Evolutionary conservation across 139 green algal genomes (phyloP), one percentile per base, ranked within the genome.

Genomic region (Tetraselmis chui): DNA sequence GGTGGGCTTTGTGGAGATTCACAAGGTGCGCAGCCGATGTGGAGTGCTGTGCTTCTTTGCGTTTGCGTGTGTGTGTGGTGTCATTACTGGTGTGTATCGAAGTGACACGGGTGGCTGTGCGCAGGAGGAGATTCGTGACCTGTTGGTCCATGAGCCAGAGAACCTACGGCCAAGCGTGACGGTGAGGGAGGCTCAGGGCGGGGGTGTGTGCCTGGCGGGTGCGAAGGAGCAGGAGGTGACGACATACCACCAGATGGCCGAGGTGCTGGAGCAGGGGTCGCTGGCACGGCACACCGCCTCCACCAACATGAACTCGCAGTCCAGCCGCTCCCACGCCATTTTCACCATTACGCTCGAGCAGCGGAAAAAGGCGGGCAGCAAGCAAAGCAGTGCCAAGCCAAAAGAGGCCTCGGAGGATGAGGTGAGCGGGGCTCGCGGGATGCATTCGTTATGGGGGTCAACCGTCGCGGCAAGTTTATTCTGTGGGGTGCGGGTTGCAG

Each of bases 261-360:
- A 84, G 1, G 86, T 94, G 27, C 86, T 99, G 28, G 89, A 96
- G 86, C 80, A 89, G 67, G 95, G 96, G 75, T 91, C 91, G 2
- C 85, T 96, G 18, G 89, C 87, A 81, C 85, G 96, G 1, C 90
- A 94, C 0, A 98, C 94, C 1, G 95, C 90, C 0, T 90, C 88
- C 23, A 98, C 95, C 1, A 88, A 88, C 80, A 98, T 99, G 96
- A 99, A 99, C 87, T 89, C 89, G 80, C 88, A 87, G 58, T 94
- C 90, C 31, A 89, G 84, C 81, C 91, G 95, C 29, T 95, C 89
- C n/a, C 97, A 99, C 80, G 97, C 97, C 27, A 98, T 99, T 84
- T 99, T 98, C 87, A 98, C 93, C 79, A 97, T 99, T 78, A 97
- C 92, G 0, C 67, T 99, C 29, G 96, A 99, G 91, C 95, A 99